Evolutionary conservation across 306 rosid genomes (phyloP).

Genomic region (Senna siamea): DNA sequence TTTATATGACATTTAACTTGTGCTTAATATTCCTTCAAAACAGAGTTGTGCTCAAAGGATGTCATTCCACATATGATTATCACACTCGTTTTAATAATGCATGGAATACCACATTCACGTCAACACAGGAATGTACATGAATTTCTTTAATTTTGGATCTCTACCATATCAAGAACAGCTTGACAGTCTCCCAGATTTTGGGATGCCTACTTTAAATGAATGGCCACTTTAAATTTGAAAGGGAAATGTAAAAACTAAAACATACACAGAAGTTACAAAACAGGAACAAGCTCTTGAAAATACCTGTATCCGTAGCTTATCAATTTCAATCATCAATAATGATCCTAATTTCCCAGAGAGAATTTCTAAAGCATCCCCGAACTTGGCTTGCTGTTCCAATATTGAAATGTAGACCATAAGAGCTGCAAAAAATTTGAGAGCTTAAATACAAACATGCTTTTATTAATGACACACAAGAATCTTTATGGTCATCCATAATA

Average conservation of each 20-base stretch:
- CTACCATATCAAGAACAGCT: conserved; percentile 21
- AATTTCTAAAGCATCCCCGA: conserved; percentile 91
- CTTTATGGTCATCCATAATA: neutral
- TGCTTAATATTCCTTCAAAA: neutral
- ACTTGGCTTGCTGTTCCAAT: conserved; percentile 93
- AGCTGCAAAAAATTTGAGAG: conserved; percentile 59
- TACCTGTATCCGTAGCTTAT: conserved; percentile 96
- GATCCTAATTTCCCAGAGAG: conserved; percentile 93
- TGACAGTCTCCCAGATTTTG: conserved; percentile 8
- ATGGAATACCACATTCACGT: conserved; percentile 8
- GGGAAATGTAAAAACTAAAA: conserved; percentile 22
- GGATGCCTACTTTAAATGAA: conserved; percentile 2
- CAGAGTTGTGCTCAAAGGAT: neutral
- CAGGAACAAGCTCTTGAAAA: conserved; percentile 41
- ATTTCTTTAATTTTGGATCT: conserved; percentile 20
- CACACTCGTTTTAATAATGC: conserved; percentile 6
- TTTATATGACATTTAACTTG: conserved; percentile 5
- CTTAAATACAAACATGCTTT: conserved; percentile 34
- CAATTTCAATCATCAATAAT: conserved; percentile 77
- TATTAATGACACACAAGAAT: conserved; percentile 23
- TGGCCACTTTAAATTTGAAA: conserved; percentile 15
- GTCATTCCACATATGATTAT: neutral
- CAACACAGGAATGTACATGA: conserved; percentile 14
- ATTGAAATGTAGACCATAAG: conserved; percentile 85
- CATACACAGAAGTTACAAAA: neutral